Conservation (phyloP, 1,139 yeast genomes). For the Hanseniaspora gamundiae region DNA sequence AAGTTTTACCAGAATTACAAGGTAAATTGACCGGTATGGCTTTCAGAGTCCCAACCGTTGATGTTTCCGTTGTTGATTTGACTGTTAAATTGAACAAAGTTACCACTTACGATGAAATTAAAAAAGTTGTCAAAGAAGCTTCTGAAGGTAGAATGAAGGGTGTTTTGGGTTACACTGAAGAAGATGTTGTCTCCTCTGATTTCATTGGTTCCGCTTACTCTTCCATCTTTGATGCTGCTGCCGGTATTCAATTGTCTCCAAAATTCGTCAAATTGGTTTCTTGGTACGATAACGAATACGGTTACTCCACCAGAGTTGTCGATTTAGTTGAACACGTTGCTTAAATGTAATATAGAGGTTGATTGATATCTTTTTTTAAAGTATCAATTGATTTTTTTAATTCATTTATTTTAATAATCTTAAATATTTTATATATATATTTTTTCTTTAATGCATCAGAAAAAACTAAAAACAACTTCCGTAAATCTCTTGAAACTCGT, state of each 20-base stretch:
- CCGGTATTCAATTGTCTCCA: conserved; percentile 78
- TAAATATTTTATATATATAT: not conserved
- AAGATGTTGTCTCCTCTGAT: conserved; percentile 76
- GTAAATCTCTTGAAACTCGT: too few species aligned
- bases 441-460: not conserved
- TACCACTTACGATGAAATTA: conserved; percentile 68
- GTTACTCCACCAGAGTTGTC: conserved; percentile 85
- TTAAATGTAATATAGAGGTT: too few species aligned
- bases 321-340: conserved; percentile 77
- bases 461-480: too few species aligned
- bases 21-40: conserved; percentile 88
- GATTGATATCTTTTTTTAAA: not conserved
- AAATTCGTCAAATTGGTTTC: conserved; percentile 75
- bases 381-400: too few species aligned
- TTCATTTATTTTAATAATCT: too few species aligned
- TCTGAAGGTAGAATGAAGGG: conserved; percentile 66
- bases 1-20: conserved; percentile 74
- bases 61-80: conserved; percentile 71
- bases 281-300: conserved; percentile 86
- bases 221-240: conserved; percentile 73
- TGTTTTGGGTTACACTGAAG: conserved; percentile 72
- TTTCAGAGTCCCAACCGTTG: conserved; percentile 81
- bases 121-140: conserved; percentile 57
- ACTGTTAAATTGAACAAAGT: conserved; percentile 58
- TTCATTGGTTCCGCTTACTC: conserved; percentile 68